These are phyloP conservation scores for Colletotrichum eleusines DNA, from an alignment of 2,329 filamentous ascomycete genomes.

Conservation along the genomic window DNA sequence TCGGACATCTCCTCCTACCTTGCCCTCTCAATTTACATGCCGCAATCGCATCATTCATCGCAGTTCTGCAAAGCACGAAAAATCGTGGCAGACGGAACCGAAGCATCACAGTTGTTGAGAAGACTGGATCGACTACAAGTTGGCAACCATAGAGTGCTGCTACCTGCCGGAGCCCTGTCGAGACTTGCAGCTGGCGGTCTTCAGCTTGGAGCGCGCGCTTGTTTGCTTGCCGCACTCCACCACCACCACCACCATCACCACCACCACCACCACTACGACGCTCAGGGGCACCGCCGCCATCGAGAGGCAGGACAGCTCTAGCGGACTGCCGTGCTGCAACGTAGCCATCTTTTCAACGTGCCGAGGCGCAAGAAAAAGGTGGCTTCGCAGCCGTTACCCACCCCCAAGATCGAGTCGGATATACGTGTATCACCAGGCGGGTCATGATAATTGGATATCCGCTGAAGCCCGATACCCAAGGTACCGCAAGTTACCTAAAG, in stretches of 20 bases:
- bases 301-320: neutral
- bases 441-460: slow-evolving; percentile 28
- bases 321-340: slow-evolving; percentile 1
- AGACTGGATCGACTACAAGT: slow-evolving; percentile 19
- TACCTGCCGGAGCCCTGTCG: slow-evolving; percentile 24
- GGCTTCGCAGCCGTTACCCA: neutral
- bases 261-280: slow-evolving; percentile 16
- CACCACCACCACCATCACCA: slow-evolving; percentile 14
- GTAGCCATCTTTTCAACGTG: slow-evolving; percentile 4
- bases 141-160: neutral
- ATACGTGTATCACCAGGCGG: slow-evolving; percentile 5
- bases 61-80: neutral
- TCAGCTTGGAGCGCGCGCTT: slow-evolving; percentile 25
- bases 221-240: slow-evolving; percentile 27
- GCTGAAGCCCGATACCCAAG: slow-evolving; percentile 30
- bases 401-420: neutral
- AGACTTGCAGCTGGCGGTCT: slow-evolving; percentile 26
- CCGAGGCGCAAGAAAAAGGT: slow-evolving; percentile 11
- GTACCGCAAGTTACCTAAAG: slow-evolving; percentile 30
- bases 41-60: neutral
- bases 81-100: slow-evolving; percentile 4
- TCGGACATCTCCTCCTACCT: slow-evolving; percentile 1
- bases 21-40: neutral
- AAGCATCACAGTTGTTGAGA: slow-evolving; percentile 1
- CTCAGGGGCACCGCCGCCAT: slow-evolving; percentile 6